Evolutionary conservation across 2,329 filamentous ascomycete genomes (phyloP).

Genomic region (Aspergillus neoniger): DNA sequence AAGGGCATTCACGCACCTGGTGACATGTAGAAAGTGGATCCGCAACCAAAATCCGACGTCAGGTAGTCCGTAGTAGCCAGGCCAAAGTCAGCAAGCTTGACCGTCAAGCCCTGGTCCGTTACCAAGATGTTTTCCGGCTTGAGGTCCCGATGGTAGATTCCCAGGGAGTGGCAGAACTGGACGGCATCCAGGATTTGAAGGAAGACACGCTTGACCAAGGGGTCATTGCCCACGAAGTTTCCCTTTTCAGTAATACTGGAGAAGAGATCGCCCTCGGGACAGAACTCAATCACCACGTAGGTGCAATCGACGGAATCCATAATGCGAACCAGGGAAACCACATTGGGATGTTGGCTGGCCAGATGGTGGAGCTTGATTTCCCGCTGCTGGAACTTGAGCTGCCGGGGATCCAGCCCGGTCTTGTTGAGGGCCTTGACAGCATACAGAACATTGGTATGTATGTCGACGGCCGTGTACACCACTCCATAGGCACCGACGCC

Average conservation of each 20-base stretch:
- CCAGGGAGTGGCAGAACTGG: constrained; percentile 86
- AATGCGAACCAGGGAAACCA: constrained; percentile 91
- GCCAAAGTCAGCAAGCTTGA: constrained; percentile 97
- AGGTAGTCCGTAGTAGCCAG: constrained; percentile 80
- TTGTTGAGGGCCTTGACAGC: constrained; percentile 98
- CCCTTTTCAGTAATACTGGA: constrained; percentile 95
- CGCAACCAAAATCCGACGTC: constrained; percentile 94
- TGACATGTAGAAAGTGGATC: constrained; percentile 99
- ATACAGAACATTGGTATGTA: constrained; percentile 78
- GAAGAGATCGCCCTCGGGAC: constrained; percentile 94
- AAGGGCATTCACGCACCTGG: constrained; percentile 69
- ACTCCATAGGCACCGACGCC: constrained; percentile 96
- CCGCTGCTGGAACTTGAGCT: constrained; percentile 85
- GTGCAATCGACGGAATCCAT: constrained; percentile 90
- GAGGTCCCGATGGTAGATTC: constrained; percentile 95
- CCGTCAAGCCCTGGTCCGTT: constrained; percentile 80
- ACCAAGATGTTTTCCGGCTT: constrained; percentile 99
- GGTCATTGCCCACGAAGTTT: constrained; percentile 90
- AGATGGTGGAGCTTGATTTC: constrained; percentile 91
- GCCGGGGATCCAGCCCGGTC: constrained; percentile 81
- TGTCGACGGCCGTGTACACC: constrained; percentile 85
- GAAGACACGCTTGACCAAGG: constrained; percentile 81
- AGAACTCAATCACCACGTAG: constrained; percentile 95
- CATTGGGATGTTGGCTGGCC: constrained; percentile 86
- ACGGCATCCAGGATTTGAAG: constrained; percentile 96